Conservation (phyloP, 495 filamentous ascomycete genomes). For the Podospora sp. region DNA sequence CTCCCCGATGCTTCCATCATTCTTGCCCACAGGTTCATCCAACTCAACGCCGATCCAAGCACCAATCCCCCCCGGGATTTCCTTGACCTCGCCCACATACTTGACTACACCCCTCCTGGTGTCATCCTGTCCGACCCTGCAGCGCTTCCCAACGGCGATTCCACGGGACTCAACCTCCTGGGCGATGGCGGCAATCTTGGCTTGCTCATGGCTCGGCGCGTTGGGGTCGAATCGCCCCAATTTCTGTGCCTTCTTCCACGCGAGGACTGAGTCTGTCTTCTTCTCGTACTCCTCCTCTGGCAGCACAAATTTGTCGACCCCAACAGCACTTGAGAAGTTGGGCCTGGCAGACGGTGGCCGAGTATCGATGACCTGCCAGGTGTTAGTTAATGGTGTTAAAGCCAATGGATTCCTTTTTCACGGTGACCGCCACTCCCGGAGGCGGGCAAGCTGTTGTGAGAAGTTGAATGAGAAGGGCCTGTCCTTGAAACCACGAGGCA, state of each 20-base stretch:
- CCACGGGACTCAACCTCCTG: conserved; percentile 67
- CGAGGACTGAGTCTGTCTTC: conserved; percentile 81
- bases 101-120: conserved; percentile 78
- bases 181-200: conserved; percentile 66
- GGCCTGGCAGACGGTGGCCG: conserved; percentile 69
- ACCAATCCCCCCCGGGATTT: conserved; percentile 71
- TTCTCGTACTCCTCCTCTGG: conserved; percentile 79
- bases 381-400: conserved; percentile 19
- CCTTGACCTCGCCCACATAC: conserved; percentile 79
- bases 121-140: conserved; percentile 65
- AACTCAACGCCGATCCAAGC: conserved; percentile 85
- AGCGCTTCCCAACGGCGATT: conserved; percentile 66
- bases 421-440: not conserved
- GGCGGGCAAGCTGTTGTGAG: not conserved
- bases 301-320: conserved; percentile 84
- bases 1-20: conserved; percentile 82
- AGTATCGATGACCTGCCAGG: conserved; percentile 72
- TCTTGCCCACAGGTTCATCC: conserved; percentile 87
- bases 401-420: not conserved
- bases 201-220: conserved; percentile 68
- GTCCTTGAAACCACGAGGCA: no score
- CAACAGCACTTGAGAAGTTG: conserved; percentile 77
- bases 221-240: conserved; percentile 92
- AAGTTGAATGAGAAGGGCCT: no score
- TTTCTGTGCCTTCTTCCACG: conserved; percentile 90